A percentile compares a stretch with the other conserved stretches of the same genome.
phyloP scores from a whole-genome alignment of 78 protist species.

The Ministeria vibrans region DNA sequence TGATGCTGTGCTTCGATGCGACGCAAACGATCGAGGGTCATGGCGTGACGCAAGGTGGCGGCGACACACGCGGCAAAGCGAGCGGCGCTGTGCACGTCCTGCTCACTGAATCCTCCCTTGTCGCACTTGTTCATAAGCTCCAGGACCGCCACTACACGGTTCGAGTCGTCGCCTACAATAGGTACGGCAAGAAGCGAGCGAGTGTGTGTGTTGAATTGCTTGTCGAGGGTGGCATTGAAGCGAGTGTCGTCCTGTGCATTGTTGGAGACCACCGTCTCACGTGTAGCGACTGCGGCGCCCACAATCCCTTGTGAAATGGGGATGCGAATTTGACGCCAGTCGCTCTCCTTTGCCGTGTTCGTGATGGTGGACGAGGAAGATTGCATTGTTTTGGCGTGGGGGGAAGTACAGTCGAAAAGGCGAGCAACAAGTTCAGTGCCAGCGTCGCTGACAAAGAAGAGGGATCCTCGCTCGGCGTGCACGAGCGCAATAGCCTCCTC shows the following conservation, averaged over 20 bases:
- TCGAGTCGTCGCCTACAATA: not conserved
- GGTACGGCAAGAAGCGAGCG: constrained; percentile 5
- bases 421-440: too few relatives aligned
- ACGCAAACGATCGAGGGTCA: not conserved
- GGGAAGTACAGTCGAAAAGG: too few relatives aligned
- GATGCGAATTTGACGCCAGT: constrained; percentile 1
- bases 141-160: not conserved
- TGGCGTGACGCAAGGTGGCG: not conserved
- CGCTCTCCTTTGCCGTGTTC: too few relatives aligned
- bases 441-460: too few relatives aligned
- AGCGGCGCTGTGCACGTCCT: not conserved
- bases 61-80: not conserved
- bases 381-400: too few relatives aligned
- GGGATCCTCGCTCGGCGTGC: too few relatives aligned
- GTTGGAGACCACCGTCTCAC: constrained; percentile 6
- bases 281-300: constrained; percentile 25
- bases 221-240: constrained; percentile 20
- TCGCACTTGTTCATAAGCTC: constrained; percentile 11
- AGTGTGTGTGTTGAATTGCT: not conserved
- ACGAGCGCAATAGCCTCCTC: too few relatives aligned
- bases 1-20: not conserved
- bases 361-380: too few relatives aligned
- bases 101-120: not conserved
- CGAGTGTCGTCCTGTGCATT: constrained; percentile 31
- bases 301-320: constrained; percentile 24